These are phyloP conservation scores for Stagonosporopsis cucurbitacearum DNA, from an alignment of 2,329 filamentous ascomycete species.

Conservation along the genomic window DNA sequence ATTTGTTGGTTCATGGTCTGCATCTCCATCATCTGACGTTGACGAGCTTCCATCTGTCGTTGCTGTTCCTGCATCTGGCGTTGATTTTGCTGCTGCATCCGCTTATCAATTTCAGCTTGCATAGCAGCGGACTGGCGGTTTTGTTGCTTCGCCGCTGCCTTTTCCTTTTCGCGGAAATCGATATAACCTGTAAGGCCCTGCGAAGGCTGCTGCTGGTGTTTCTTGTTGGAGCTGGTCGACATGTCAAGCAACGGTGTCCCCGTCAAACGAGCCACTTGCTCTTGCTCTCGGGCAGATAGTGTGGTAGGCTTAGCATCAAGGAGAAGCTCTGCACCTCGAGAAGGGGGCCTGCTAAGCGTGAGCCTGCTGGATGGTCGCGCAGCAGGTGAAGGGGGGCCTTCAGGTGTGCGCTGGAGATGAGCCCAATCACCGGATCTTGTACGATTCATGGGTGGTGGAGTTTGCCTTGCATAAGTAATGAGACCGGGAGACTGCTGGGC, in stretches of 20 bases:
- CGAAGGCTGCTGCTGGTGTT: slow-evolving; percentile 50
- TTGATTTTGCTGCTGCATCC: slow-evolving; percentile 42
- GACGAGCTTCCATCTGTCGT: slow-evolving; percentile 31
- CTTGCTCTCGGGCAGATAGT: slow-evolving; percentile 86
- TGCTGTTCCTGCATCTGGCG: slow-evolving; percentile 41
- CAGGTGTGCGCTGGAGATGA: slow-evolving; percentile 42
- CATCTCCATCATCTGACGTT: slow-evolving; percentile 36
- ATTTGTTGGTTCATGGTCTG: slow-evolving; percentile 38
- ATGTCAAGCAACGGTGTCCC: slow-evolving; percentile 77
- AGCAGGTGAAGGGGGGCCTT: slow-evolving; percentile 29
- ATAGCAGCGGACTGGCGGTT: slow-evolving; percentile 41
- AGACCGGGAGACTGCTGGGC: slow-evolving; percentile 56
- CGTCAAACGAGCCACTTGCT: slow-evolving; percentile 83
- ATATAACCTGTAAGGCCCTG: slow-evolving; percentile 77
- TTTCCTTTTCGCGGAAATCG: slow-evolving; percentile 79
- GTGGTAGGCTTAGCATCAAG: slow-evolving; percentile 63
- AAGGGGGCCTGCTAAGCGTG: slow-evolving; percentile 55
- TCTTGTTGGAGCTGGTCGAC: slow-evolving; percentile 56
- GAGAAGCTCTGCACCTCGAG: slow-evolving; percentile 63
- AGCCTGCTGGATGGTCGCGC: slow-evolving; percentile 40
- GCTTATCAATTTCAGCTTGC: slow-evolving; percentile 47
- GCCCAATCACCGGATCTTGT: slow-evolving; percentile 56
- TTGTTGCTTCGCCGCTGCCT: slow-evolving; percentile 47
- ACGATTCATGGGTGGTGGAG: slow-evolving; percentile 52
- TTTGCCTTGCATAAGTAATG: slow-evolving; percentile 63